phyloP scores from a whole-genome alignment of 208 protist species.

The Leptomonas pyrrhocoris region DNA sequence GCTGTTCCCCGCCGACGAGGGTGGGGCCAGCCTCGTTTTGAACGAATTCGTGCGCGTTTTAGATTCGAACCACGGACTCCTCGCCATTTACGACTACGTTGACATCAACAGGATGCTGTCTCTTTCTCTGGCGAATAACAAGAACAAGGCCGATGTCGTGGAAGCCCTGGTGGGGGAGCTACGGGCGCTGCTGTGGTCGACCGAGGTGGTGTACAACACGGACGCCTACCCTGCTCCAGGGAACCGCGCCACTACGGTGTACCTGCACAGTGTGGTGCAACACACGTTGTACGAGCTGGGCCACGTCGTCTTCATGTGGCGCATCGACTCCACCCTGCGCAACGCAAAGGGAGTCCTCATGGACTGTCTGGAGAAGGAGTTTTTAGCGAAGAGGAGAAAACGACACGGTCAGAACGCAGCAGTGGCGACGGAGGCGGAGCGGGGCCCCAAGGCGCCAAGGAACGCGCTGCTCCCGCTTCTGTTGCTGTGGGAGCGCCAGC shows the following conservation, averaged over 20 bases:
- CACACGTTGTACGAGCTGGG: conserved; percentile 82
- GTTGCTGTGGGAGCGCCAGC: conserved; percentile 21
- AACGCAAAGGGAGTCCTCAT: conserved; percentile 29
- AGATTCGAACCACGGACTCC: conserved; percentile 77
- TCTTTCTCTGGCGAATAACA: conserved; percentile 61
- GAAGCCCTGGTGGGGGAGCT: conserved; percentile 87
- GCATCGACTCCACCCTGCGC: conserved; percentile 57
- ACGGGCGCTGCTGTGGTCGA: conserved; percentile 73
- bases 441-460: conserved; percentile 18
- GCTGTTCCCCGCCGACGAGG: conserved; percentile 65
- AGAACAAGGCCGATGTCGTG: conserved; percentile 85
- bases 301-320: conserved; percentile 82
- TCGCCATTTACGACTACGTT: conserved; percentile 85
- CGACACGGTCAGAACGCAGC: not conserved
- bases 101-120: conserved; percentile 64
- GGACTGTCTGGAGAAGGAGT: conserved; percentile 10
- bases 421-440: conserved; percentile 5
- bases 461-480: conserved; percentile 52
- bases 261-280: conserved; percentile 58
- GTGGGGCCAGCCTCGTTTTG: conserved; percentile 38
- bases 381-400: not conserved
- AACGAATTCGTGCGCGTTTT: conserved; percentile 59
- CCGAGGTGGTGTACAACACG: conserved; percentile 35
- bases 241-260: conserved; percentile 29
- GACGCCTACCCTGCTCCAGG: conserved; percentile 32